Evolutionary conservation across 257 asterid species (phyloP).

Genomic region (Eucommia ulmoides): DNA sequence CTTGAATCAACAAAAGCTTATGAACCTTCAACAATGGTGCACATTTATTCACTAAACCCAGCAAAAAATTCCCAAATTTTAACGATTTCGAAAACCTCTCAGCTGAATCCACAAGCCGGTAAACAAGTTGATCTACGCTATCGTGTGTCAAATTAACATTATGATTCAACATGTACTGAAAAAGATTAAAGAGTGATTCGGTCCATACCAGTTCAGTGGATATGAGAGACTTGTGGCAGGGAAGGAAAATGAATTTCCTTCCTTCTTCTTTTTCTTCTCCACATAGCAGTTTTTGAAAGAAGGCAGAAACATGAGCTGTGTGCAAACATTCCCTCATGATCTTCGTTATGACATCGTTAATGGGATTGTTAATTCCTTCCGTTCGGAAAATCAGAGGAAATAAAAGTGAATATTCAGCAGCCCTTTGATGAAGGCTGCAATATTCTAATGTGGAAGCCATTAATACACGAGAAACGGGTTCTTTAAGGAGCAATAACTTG

Average conservation of each 20-base stretch:
- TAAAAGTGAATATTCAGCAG: conserved; percentile 54
- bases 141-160: no score
- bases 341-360: conserved; percentile 46
- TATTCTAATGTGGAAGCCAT: conserved; percentile 30
- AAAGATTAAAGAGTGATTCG: no score
- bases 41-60: conserved; percentile 59
- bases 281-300: conserved; percentile 44
- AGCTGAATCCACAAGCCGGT: conserved; percentile 25
- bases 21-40: conserved; percentile 46
- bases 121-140: conserved; percentile 35
- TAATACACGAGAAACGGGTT: conserved; percentile 45
- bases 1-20: conserved; percentile 28
- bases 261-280: conserved; percentile 17
- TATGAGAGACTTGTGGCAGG: conserved; percentile 34
- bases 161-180: no score
- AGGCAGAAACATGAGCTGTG: conserved; percentile 56
- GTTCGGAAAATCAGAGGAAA: conserved; percentile 37
- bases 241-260: conserved; percentile 40
- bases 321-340: conserved; percentile 55
- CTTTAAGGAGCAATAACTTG: conserved; percentile 35
- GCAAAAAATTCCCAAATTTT: conserved; percentile 53
- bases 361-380: conserved; percentile 46
- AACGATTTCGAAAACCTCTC: conserved; percentile 42
- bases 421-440: conserved; percentile 57
- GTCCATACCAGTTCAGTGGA: conserved; percentile 36